Evolutionary conservation across 495 filamentous ascomycete species (phyloP).

Genomic region (Aspergillus saccharolyticus): DNA sequence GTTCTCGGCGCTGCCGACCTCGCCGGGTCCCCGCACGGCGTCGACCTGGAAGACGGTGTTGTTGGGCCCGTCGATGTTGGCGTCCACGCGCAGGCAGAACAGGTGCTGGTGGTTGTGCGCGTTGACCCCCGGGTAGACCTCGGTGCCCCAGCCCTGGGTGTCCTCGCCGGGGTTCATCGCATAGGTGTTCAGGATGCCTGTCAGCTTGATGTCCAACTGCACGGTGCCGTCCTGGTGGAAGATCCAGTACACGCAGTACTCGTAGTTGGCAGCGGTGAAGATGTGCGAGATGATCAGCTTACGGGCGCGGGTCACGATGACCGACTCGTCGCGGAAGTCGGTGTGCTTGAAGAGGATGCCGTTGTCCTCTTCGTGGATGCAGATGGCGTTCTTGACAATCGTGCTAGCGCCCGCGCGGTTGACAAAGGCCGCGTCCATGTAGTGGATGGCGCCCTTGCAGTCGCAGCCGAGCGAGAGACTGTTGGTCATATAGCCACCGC

Average conservation of each 20-base stretch:
- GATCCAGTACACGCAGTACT: conserved; percentile 92
- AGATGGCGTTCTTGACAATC: conserved; percentile 92
- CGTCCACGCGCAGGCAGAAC: conserved; percentile 87
- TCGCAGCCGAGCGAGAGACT: conserved; percentile 83
- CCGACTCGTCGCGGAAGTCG: conserved; percentile 87
- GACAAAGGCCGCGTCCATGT: conserved; percentile 79
- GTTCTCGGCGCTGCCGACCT: conserved; percentile 77
- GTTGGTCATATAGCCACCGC: conserved; percentile 95
- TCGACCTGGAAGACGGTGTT: conserved; percentile 88
- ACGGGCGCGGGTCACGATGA: conserved; percentile 79
- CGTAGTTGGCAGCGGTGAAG: conserved; percentile 96
- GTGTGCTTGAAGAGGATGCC: conserved; percentile 96
- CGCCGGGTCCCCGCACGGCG: conserved; percentile 57
- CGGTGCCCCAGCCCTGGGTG: conserved; percentile 83
- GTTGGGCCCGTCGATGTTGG: conserved; percentile 79
- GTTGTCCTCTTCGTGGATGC: conserved; percentile 92
- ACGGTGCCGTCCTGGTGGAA: conserved; percentile 93
- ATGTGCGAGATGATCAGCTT: conserved; percentile 89
- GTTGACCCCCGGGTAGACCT: conserved; percentile 85
- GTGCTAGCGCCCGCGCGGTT: conserved; percentile 71
- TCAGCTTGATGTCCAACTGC: conserved; percentile 92
- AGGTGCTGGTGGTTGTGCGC: conserved; percentile 88
- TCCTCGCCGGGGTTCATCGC: conserved; percentile 79
- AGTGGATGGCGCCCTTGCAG: conserved; percentile 93
- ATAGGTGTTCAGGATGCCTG: conserved; percentile 93